Conservation (phyloP, 1,284 basidiomycete genomes). For the Kwoniella shivajii region DNA sequence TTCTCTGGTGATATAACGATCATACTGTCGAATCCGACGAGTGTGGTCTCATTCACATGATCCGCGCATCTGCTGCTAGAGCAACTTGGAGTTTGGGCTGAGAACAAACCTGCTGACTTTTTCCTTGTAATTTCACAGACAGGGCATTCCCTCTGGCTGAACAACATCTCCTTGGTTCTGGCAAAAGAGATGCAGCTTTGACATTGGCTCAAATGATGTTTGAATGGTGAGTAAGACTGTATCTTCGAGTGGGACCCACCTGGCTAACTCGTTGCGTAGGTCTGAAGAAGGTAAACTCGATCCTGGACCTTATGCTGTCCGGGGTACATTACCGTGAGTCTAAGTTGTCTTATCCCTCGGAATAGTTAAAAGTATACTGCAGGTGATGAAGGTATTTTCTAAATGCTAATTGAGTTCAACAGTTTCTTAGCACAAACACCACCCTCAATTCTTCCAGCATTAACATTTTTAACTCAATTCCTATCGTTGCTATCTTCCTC, state of each 20-base stretch:
- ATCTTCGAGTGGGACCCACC: no score
- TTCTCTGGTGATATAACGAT: neutral
- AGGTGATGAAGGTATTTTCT: neutral
- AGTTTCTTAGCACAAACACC: slow-evolving; percentile 76
- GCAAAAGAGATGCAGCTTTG: slow-evolving; percentile 81
- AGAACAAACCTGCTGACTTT: neutral
- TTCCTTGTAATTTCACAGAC: slow-evolving; percentile 59
- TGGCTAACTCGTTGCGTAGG: slow-evolving; percentile 30
- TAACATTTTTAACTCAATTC: slow-evolving; percentile 77
- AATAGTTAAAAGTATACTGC: neutral
- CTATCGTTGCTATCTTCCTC: slow-evolving; percentile 62
- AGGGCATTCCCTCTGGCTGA: slow-evolving; percentile 73
- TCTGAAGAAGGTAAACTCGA: slow-evolving; percentile 44
- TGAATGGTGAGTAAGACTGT: slow-evolving; percentile 63
- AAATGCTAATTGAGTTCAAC: slow-evolving; percentile 59
- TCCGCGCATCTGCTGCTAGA: neutral
- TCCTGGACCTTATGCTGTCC: slow-evolving; percentile 72
- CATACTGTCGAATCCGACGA: no score
- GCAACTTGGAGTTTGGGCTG: neutral
- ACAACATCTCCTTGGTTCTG: slow-evolving; percentile 75
- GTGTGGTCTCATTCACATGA: no score
- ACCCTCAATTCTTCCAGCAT: slow-evolving; percentile 81
- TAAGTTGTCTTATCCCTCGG: neutral
- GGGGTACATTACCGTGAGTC: slow-evolving; percentile 80
- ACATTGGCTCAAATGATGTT: slow-evolving; percentile 81